Conservation (phyloP, 163 green algal genomes). For the Scenedesmus sp. region DNA sequence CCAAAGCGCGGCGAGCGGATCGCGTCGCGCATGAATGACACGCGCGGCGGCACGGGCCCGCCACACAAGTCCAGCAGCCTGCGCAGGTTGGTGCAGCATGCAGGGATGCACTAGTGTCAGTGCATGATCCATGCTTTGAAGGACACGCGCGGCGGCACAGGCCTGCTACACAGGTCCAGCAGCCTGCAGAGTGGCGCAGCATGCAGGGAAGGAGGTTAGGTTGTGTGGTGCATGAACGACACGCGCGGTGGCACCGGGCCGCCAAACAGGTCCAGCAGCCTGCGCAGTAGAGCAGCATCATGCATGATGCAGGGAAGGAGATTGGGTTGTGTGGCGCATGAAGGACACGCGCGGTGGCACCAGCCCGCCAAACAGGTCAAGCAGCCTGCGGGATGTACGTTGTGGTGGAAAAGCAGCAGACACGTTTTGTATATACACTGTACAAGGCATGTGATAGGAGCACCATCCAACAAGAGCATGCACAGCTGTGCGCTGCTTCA, state of each 20-base stretch:
- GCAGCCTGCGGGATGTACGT: too few relatives aligned
- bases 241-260: constrained; percentile 14
- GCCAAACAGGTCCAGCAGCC: constrained; percentile 44
- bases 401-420: too few relatives aligned
- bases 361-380: not conserved
- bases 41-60: constrained; percentile 10
- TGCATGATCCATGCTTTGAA: too few relatives aligned
- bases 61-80: constrained; percentile 47
- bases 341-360: constrained; percentile 26
- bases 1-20: constrained; percentile 52
- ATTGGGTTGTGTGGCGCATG: constrained; percentile 46
- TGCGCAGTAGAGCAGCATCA: not conserved
- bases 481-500: too few relatives aligned
- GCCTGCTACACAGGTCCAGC: too few relatives aligned
- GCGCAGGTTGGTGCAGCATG: not conserved
- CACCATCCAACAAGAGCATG: too few relatives aligned
- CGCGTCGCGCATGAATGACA: constrained; percentile 35
- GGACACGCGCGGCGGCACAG: too few relatives aligned
- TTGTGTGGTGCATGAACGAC: constrained; percentile 40
- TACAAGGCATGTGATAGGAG: too few relatives aligned
- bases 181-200: too few relatives aligned
- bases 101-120: too few relatives aligned
- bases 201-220: constrained; percentile 12
- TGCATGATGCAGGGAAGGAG: not conserved
- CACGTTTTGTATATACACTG: too few relatives aligned